phyloP scores from a whole-genome alignment of 768 basidiomycete genomes.

The Auriculariales sp. region DNA sequence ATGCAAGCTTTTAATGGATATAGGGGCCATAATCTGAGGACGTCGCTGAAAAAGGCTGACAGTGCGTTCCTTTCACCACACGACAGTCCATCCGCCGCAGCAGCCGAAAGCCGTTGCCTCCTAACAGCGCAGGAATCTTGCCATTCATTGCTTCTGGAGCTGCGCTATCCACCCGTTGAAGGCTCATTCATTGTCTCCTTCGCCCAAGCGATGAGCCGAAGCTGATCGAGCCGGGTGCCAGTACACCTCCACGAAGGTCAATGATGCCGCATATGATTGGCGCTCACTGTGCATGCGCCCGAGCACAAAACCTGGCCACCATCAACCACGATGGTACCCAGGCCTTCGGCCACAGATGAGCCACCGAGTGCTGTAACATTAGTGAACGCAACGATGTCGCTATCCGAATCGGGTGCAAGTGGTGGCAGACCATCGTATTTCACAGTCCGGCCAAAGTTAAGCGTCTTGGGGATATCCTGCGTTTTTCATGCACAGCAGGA shows the following conservation, averaged over 20 bases:
- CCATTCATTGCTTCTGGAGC: conserved; percentile 32
- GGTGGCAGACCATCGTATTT: conserved; percentile 54
- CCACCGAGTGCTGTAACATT: conserved; percentile 43
- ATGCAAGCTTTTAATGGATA: conserved; percentile 32
- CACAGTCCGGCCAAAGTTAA: conserved; percentile 44
- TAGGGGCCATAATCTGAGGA: background rate
- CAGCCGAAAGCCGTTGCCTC: conserved; percentile 27
- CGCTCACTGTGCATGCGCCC: conserved; percentile 14
- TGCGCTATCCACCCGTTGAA: conserved; percentile 39
- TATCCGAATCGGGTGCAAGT: conserved; percentile 27
- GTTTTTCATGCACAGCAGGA: conserved; percentile 38
- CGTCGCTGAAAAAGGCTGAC: conserved; percentile 20
- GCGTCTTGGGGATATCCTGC: conserved; percentile 43
- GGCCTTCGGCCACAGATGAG: conserved; percentile 12
- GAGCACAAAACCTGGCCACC: conserved; percentile 42
- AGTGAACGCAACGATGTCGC: conserved; percentile 36
- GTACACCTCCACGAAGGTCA: conserved; percentile 51
- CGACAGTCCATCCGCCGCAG: conserved; percentile 59
- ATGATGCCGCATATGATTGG: conserved; percentile 18
- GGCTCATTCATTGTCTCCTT: conserved; percentile 51
- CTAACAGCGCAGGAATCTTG: conserved; percentile 27
- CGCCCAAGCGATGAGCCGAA: conserved; percentile 32
- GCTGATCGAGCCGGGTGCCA: conserved; percentile 35
- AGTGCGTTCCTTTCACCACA: conserved; percentile 48
- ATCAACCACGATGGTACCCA: conserved; percentile 26